Conservation (phyloP, 2,329 filamentous ascomycete genomes). For the Trichophyton benhamiae region DNA sequence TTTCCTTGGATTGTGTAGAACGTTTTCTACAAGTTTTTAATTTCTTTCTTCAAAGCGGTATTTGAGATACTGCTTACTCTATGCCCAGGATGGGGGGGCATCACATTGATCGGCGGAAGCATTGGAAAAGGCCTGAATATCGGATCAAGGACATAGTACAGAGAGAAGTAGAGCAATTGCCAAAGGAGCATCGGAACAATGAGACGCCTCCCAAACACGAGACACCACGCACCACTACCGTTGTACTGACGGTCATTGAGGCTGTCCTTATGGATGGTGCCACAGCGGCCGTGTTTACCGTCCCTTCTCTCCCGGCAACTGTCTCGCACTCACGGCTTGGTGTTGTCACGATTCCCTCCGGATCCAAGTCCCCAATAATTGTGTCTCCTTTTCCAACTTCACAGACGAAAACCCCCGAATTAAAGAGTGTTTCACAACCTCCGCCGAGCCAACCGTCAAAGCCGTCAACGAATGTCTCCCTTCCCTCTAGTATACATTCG, state of each 20-base stretch:
- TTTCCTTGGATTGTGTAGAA: background rate
- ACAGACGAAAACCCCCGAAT: background rate
- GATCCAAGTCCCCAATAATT: slow-evolving; percentile 10
- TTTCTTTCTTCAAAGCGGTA: background rate
- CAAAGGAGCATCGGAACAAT: background rate
- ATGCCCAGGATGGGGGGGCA: background rate
- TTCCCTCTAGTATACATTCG: background rate
- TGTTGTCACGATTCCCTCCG: slow-evolving; percentile 16
- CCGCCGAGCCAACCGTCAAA: background rate
- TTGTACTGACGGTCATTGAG: slow-evolving; percentile 16
- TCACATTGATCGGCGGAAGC: background rate
- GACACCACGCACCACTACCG: slow-evolving; percentile 8
- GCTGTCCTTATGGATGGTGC: slow-evolving; percentile 17
- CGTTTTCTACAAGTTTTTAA: background rate
- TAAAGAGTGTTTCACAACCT: background rate
- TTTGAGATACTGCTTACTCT: background rate
- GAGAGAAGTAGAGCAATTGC: background rate
- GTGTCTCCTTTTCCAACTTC: slow-evolving; percentile 6
- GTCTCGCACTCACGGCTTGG: slow-evolving; percentile 17
- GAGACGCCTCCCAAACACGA: background rate
- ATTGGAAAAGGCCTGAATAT: background rate
- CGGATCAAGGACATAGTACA: background rate
- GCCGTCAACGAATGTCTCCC: background rate
- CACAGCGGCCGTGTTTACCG: slow-evolving; percentile 15
- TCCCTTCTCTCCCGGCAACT: slow-evolving; percentile 17